Percentiles rank a stretch among this genome's conserved stretches.
Evolutionary conservation across 805 yeast species (phyloP).

Genomic region (Wickerhamiella domercqiae): DNA sequence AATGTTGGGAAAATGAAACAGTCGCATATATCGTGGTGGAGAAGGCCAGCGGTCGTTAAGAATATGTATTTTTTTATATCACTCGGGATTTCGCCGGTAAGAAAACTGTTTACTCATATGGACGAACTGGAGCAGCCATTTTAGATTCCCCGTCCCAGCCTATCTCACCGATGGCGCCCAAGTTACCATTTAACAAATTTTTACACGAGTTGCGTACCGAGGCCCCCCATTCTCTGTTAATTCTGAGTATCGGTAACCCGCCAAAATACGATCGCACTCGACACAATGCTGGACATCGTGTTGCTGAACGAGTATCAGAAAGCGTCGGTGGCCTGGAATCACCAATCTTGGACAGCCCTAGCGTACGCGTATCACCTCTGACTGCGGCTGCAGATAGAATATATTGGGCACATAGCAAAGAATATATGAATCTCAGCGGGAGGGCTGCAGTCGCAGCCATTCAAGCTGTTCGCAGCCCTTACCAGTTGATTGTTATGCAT

Average conservation of each 20-base stretch:
- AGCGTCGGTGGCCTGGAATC: background rate
- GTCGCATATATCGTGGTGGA: too few species aligned
- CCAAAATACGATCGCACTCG: conserved; percentile 43
- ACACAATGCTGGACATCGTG: conserved; percentile 62
- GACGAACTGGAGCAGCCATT: background rate
- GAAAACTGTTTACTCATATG: too few species aligned
- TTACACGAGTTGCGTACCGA: conserved; percentile 9
- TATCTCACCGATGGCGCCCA: conserved; percentile 6
- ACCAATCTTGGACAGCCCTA: conserved; percentile 9
- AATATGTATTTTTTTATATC: too few species aligned
- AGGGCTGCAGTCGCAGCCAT: conserved; percentile 27
- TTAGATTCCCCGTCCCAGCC: too few species aligned
- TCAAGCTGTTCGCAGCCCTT: conserved; percentile 14
- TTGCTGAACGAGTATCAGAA: background rate
- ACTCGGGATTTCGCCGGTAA: too few species aligned
- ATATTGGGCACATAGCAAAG: conserved; percentile 35
- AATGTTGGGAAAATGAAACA: too few species aligned
- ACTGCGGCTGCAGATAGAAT: conserved; percentile 17
- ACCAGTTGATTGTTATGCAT: conserved; percentile 41
- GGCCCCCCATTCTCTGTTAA: conserved; percentile 9
- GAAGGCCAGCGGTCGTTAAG: too few species aligned
- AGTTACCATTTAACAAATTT: conserved; percentile 16
- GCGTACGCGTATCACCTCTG: background rate
- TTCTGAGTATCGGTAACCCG: conserved; percentile 59
- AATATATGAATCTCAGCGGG: conserved; percentile 63